phyloP scores from a whole-genome alignment of 306 rosid species.

The Macrotyloma uniflorum region DNA sequence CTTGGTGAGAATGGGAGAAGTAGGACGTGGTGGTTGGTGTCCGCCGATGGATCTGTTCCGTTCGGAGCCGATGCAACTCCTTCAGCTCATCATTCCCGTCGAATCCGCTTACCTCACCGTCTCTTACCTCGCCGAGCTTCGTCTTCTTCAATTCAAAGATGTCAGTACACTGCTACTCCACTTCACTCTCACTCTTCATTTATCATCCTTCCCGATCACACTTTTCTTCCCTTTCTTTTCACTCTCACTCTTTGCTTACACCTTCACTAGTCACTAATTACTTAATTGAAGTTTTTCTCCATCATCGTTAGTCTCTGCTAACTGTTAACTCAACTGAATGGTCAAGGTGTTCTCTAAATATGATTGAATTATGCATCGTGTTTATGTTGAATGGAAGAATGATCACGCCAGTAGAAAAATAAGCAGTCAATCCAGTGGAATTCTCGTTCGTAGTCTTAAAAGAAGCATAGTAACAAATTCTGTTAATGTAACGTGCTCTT shows the following conservation, averaged over 20 bases:
- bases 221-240: background rate
- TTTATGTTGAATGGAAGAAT: background rate
- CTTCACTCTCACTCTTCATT: background rate
- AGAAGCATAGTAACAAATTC: background rate
- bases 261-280: background rate
- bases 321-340: background rate
- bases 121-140: slow-evolving; percentile 88
- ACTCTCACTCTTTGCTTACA: background rate
- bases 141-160: slow-evolving; percentile 90
- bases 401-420: background rate
- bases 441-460: background rate
- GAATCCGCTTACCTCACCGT: slow-evolving; percentile 87
- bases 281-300: background rate
- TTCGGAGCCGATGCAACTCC: slow-evolving; percentile 95
- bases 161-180: slow-evolving; percentile 38
- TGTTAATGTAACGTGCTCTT: background rate
- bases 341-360: background rate
- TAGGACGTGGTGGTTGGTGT: slow-evolving; percentile 63
- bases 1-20: slow-evolving; percentile 57
- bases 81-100: slow-evolving; percentile 92
- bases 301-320: background rate
- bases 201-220: slow-evolving; percentile 21
- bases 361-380: background rate
- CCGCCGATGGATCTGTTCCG: slow-evolving; percentile 98
- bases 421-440: background rate